Percentiles rank a stretch among this genome's conserved stretches.
phyloP scores from a whole-genome alignment of 441 rosid genomes.

The Flueggea neowawraea region DNA sequence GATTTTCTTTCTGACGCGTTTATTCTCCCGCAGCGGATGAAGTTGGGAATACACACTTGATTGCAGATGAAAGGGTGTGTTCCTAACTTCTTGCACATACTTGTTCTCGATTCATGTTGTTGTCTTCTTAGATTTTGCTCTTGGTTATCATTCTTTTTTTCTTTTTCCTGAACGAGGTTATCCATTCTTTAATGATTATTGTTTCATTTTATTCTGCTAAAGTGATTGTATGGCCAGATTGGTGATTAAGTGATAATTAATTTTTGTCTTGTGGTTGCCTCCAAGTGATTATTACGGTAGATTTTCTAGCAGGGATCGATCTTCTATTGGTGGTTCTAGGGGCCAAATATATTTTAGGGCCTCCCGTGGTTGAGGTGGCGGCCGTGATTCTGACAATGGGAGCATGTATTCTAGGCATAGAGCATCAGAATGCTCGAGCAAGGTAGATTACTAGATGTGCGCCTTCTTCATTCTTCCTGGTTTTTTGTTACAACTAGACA shows the following conservation, averaged over 20 bases:
- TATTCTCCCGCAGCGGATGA: conserved; percentile 86
- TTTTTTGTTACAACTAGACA: neutral
- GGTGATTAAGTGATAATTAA: neutral
- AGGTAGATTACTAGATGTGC: conserved; percentile 31
- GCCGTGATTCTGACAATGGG: conserved; percentile 41
- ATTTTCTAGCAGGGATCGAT: conserved; percentile 72
- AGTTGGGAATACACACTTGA: conserved; percentile 79
- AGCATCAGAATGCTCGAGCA: conserved; percentile 86
- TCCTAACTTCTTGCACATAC: conserved; percentile 5
- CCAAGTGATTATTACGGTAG: conserved; percentile 77
- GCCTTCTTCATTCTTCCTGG: neutral
- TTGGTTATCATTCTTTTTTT: neutral
- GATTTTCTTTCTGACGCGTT: conserved; percentile 89
- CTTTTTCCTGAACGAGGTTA: neutral
- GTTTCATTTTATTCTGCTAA: neutral
- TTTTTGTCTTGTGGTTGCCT: conserved; percentile 55
- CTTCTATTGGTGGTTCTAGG: conserved; percentile 44
- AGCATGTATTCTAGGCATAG: conserved; percentile 85
- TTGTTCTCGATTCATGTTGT: conserved; percentile 1
- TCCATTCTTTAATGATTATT: neutral
- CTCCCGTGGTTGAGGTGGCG: conserved; percentile 61
- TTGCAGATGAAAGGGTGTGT: conserved; percentile 89
- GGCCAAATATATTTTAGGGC: conserved; percentile 46
- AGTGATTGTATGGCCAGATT: neutral
- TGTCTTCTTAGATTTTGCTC: conserved; percentile 6